Conservation (phyloP, 495 filamentous ascomycete genomes). For the Penicillium goetzii region DNA sequence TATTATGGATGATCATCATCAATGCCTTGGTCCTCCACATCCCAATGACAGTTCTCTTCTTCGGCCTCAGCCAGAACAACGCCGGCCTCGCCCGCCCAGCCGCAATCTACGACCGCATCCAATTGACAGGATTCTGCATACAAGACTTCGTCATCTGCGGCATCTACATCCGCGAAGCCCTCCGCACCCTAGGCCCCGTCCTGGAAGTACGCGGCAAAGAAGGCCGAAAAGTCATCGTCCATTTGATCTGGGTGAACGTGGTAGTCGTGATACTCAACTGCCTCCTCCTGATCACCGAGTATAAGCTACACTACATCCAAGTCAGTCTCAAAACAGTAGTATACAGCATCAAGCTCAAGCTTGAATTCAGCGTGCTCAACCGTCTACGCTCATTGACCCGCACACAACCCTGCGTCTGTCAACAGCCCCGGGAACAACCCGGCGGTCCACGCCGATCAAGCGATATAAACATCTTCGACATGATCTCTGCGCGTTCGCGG, state of each 20-base stretch:
- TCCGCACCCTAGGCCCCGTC: conserved; percentile 29
- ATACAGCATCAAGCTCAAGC: conserved; percentile 64
- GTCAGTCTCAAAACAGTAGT: conserved; percentile 54
- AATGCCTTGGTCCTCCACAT: conserved; percentile 50
- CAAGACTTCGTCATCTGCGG: conserved; percentile 61
- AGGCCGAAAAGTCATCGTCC: conserved; percentile 43
- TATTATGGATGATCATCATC: conserved; percentile 60
- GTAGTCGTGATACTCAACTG: conserved; percentile 55
- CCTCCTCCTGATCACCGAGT: conserved; percentile 54
- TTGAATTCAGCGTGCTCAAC: conserved; percentile 59
- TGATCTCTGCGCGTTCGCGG: background rate
- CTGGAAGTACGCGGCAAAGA: conserved; percentile 34
- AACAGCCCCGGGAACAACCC: background rate
- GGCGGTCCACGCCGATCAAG: conserved; percentile 17
- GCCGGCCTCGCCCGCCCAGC: conserved; percentile 30
- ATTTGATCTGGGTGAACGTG: conserved; percentile 57
- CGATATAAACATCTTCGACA: conserved; percentile 28
- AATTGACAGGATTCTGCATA: conserved; percentile 57
- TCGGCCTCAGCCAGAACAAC: conserved; percentile 31
- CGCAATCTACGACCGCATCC: conserved; percentile 57
- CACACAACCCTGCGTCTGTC: conserved; percentile 18
- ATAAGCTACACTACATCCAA: conserved; percentile 48
- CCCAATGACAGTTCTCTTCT: conserved; percentile 56
- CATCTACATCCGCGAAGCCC: conserved; percentile 58
- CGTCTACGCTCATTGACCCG: conserved; percentile 25